Conservation (phyloP, 2,329 filamentous ascomycete species). For the Epichloe aotearoae region DNA sequence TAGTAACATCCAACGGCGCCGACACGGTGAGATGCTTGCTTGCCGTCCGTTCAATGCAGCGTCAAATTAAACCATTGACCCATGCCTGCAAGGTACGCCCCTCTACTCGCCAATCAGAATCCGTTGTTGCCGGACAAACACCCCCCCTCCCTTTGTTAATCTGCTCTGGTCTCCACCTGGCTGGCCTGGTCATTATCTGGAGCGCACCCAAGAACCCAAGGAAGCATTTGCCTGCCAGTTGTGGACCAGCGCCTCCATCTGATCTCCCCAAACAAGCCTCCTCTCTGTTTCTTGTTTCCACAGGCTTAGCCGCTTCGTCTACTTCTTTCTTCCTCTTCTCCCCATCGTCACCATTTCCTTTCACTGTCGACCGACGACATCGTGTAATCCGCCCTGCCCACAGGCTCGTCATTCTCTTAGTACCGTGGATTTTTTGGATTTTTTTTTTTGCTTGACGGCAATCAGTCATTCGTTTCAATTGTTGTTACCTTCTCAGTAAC, state of each 20-base stretch:
- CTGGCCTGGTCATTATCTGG: neutral
- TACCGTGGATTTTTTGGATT: slow-evolving; percentile 10
- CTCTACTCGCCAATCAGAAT: neutral
- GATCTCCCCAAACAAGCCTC: neutral
- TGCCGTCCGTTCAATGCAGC: neutral
- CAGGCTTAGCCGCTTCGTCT: slow-evolving; percentile 11
- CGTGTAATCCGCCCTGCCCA: slow-evolving; percentile 33
- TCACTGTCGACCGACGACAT: slow-evolving; percentile 23
- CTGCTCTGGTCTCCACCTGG: neutral
- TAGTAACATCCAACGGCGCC: no score
- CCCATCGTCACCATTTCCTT: slow-evolving; percentile 19
- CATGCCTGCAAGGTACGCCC: slow-evolving; percentile 5
- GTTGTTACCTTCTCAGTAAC: neutral
- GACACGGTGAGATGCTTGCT: neutral
- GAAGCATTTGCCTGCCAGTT: no score
- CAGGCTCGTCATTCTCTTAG: slow-evolving; percentile 45
- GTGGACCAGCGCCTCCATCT: neutral
- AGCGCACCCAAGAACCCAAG: no score
- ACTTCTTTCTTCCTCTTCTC: slow-evolving; percentile 15
- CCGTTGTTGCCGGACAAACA: neutral
- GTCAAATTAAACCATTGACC: slow-evolving; percentile 4
- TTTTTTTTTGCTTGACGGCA: slow-evolving; percentile 5
- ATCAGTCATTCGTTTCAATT: slow-evolving; percentile 27
- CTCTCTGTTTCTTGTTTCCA: slow-evolving; percentile 11
- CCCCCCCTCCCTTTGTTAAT: neutral